Evolutionary conservation across 108 stramenopile genomes (phyloP).

Genomic region (Fragilariopsis cylindrus): DNA sequence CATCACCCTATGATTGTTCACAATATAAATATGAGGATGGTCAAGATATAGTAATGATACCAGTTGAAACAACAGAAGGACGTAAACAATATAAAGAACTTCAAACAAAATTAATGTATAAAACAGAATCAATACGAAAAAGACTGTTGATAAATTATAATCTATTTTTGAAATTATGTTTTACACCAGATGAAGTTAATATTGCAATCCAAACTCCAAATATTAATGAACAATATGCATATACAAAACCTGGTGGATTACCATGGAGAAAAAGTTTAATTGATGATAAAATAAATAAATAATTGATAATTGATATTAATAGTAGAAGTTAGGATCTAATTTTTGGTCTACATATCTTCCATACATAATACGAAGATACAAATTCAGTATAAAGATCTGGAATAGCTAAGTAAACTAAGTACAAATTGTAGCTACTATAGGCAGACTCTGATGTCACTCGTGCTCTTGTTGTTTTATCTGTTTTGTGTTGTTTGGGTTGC

Average conservation of each 20-base stretch:
- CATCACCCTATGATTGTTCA: slow-evolving; percentile 88
- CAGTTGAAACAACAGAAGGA: slow-evolving; percentile 86
- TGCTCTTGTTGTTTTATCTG: too few relatives aligned
- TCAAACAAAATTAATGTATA: slow-evolving; percentile 63
- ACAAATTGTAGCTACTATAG: slow-evolving; percentile 5
- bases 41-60: slow-evolving; percentile 48
- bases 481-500: too few relatives aligned
- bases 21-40: slow-evolving; percentile 26
- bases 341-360: not conserved
- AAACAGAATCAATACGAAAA: slow-evolving; percentile 52
- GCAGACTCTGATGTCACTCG: not conserved
- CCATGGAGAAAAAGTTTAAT: slow-evolving; percentile 54
- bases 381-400: not conserved
- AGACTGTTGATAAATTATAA: slow-evolving; percentile 56
- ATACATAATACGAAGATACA: not conserved
- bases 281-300: not conserved
- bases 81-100: slow-evolving; percentile 62
- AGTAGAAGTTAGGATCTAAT: not conserved
- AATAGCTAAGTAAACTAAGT: not conserved
- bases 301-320: too few relatives aligned
- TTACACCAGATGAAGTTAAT: slow-evolving; percentile 31
- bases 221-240: slow-evolving; percentile 42
- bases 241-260: slow-evolving; percentile 44
- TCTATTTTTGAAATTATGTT: slow-evolving; percentile 50
- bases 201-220: slow-evolving; percentile 6